Percentiles rank a stretch among this genome's conserved stretches.
These are phyloP conservation scores for Diospyros lotus DNA, from an alignment of 148 eudicot genomes.

Conservation along the genomic window DNA sequence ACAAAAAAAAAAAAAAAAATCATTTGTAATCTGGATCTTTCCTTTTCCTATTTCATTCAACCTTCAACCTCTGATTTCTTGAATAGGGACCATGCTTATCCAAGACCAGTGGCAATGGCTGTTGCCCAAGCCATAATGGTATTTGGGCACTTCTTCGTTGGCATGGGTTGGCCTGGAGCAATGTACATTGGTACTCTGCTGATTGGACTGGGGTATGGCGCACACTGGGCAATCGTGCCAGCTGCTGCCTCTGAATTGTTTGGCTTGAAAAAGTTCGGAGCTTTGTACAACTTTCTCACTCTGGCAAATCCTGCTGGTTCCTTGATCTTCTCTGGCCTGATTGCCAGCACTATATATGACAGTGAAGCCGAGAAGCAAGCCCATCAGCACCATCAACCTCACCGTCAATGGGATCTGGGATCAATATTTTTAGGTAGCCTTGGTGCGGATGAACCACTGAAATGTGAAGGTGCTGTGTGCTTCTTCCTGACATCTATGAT, in stretches of 20 bases:
- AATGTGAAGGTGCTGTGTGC: slow-evolving; percentile 75
- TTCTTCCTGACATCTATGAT: slow-evolving; percentile 73
- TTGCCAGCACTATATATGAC: slow-evolving; percentile 84
- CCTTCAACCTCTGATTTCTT: slow-evolving; percentile 1
- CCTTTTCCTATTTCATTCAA: slow-evolving; percentile 6
- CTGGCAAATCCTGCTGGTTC: slow-evolving; percentile 91
- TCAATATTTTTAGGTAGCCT: slow-evolving; percentile 24
- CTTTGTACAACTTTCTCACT: slow-evolving; percentile 81
- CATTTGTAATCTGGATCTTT: not conserved
- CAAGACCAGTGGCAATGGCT: slow-evolving; percentile 78
- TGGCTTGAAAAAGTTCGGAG: slow-evolving; percentile 83
- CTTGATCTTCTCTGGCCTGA: slow-evolving; percentile 66
- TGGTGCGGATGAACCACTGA: slow-evolving; percentile 46
- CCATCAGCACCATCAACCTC: slow-evolving; percentile 26
- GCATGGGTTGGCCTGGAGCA: slow-evolving; percentile 85
- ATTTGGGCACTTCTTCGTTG: slow-evolving; percentile 66
- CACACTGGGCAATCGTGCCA: slow-evolving; percentile 94
- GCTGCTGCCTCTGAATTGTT: slow-evolving; percentile 89
- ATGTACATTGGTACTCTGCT: slow-evolving; percentile 80
- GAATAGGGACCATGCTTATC: slow-evolving; percentile 76
- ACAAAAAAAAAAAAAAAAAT: too few species aligned
- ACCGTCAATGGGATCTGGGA: slow-evolving; percentile 6
- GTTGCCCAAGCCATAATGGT: slow-evolving; percentile 73
- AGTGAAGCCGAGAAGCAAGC: slow-evolving; percentile 92
- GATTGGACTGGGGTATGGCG: slow-evolving; percentile 94